A percentile compares a stretch with the other conserved stretches of the same genome.
Conservation (phyloP, 371 early-diverging fungal species). For the Haplosporangium sp. region DNA sequence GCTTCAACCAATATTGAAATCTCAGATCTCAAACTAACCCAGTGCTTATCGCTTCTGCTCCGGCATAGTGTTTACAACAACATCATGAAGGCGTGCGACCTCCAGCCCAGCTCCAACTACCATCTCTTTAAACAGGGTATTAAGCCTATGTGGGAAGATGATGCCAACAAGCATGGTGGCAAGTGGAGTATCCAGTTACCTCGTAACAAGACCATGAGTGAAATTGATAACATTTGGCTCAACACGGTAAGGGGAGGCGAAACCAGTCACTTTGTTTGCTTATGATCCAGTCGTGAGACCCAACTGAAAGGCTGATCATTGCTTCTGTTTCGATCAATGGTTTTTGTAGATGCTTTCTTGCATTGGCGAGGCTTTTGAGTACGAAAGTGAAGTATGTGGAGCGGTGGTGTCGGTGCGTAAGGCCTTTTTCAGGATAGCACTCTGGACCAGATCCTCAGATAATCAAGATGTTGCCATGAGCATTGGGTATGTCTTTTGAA, state of each 20-base stretch:
- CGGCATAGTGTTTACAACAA: conserved; percentile 85
- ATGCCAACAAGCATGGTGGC: conserved; percentile 95
- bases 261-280: background rate
- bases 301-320: too few relatives aligned
- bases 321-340: background rate
- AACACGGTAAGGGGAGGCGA: conserved; percentile 71
- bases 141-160: conserved; percentile 99
- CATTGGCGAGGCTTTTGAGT: conserved; percentile 92
- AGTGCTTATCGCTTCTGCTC: conserved; percentile 2
- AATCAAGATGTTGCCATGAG: conserved; percentile 70
- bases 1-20: background rate
- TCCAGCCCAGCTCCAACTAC: conserved; percentile 90
- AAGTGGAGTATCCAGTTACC: conserved; percentile 92
- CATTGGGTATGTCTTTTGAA: conserved; percentile 69
- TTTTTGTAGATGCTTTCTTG: conserved; percentile 79
- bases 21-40: background rate
- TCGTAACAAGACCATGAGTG: conserved; percentile 76
- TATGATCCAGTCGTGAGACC: too few relatives aligned
- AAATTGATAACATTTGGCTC: conserved; percentile 89
- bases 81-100: conserved; percentile 82
- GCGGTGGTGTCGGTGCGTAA: conserved; percentile 90
- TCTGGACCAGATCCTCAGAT: conserved; percentile 89
- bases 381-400: conserved; percentile 89
- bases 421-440: conserved; percentile 81
- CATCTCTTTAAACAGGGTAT: conserved; percentile 98